These are phyloP conservation scores for Skeletonema costatum DNA, from an alignment of 108 stramenopile species.

Conservation along the genomic window DNA sequence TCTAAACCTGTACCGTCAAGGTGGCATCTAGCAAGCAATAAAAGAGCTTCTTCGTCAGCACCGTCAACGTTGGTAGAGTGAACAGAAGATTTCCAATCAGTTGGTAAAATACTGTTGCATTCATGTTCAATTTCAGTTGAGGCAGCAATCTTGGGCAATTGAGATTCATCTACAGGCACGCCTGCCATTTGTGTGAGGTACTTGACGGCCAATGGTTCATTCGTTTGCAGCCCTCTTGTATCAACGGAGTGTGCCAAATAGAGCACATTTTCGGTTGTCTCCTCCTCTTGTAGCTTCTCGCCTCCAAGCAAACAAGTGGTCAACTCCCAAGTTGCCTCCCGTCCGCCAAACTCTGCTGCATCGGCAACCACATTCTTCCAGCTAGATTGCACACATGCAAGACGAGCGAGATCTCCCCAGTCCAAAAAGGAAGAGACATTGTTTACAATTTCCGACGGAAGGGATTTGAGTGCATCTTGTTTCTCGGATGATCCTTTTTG, in stretches of 20 bases:
- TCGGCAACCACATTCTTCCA: conserved; percentile 70
- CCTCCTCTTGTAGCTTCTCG: not conserved
- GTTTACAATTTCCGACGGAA: conserved; percentile 75
- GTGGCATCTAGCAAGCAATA: conserved; percentile 61
- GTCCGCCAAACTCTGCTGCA: conserved; percentile 61
- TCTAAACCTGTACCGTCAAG: conserved; percentile 62
- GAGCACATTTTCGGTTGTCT: not conserved
- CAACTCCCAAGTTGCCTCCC: conserved; percentile 73
- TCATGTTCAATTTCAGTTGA: not conserved
- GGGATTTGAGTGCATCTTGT: conserved; percentile 16
- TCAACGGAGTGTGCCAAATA: conserved; percentile 45
- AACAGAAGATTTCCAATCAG: conserved; percentile 1
- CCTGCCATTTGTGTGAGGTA: conserved; percentile 57
- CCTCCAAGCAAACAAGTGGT: conserved; percentile 34
- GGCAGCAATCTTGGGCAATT: conserved; percentile 11
- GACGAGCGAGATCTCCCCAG: conserved; percentile 84
- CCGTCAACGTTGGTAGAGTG: not conserved
- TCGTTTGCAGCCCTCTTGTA: conserved; percentile 56
- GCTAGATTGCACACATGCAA: conserved; percentile 71
- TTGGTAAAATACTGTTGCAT: conserved; percentile 18
- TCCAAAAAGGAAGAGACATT: conserved; percentile 64
- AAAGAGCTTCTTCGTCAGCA: conserved; percentile 60
- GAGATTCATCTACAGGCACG: conserved; percentile 37
- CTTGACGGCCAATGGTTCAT: conserved; percentile 61
- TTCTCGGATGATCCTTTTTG: not conserved